Evolutionary conservation across 2,329 filamentous ascomycete species (phyloP).

Genomic region (Fusarium sp.): DNA sequence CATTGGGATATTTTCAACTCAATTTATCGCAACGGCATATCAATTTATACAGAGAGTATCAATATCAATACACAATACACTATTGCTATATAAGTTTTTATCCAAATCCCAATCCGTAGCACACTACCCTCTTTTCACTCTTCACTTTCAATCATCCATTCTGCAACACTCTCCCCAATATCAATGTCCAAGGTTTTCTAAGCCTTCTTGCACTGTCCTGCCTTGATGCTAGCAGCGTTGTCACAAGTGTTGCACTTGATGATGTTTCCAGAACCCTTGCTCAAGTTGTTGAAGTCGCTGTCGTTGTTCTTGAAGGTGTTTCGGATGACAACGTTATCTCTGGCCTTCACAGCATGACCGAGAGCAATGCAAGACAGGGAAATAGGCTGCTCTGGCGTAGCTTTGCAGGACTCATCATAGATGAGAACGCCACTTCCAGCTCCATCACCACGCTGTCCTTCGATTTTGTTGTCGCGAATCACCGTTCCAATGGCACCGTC

Average conservation of each 20-base stretch:
- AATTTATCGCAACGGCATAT: rapidly evolving
- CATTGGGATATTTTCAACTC: not conserved
- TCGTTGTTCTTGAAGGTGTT: slow-evolving; percentile 52
- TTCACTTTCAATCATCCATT: not conserved
- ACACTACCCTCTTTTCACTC: not conserved
- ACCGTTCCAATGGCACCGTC: slow-evolving; percentile 48
- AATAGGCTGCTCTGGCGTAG: not conserved
- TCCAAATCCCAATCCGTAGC: rapidly evolving
- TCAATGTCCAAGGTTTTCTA: not conserved
- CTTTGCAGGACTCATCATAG: slow-evolving; percentile 44
- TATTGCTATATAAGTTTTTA: not conserved
- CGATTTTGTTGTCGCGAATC: slow-evolving; percentile 49
- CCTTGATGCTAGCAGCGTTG: slow-evolving; percentile 12
- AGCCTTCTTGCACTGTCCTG: slow-evolving; percentile 23
- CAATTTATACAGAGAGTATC: not conserved
- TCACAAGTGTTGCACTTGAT: slow-evolving; percentile 46
- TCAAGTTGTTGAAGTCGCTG: slow-evolving; percentile 40
- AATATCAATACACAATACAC: not conserved
- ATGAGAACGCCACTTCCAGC: slow-evolving; percentile 43
- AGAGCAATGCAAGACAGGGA: slow-evolving; percentile 35
- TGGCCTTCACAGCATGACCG: slow-evolving; percentile 35
- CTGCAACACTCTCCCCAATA: no score
- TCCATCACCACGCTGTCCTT: slow-evolving; percentile 40
- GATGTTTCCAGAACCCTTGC: slow-evolving; percentile 42
- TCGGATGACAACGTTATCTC: slow-evolving; percentile 46